Conservation (phyloP, 2,329 filamentous ascomycete genomes). For the Colletotrichum phormii region DNA sequence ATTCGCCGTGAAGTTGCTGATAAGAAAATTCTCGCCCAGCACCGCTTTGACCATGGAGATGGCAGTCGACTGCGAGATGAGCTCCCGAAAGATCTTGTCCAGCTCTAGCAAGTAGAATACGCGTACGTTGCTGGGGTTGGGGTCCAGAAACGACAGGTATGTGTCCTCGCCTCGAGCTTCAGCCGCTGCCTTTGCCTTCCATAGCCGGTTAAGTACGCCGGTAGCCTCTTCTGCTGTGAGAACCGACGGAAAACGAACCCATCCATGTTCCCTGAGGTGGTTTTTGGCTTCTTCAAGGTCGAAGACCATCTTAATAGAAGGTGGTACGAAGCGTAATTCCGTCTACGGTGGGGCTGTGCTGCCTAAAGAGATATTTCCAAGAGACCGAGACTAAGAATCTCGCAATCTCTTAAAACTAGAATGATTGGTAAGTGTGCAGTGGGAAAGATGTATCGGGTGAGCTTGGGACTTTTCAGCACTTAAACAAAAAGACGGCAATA, state of each 20-base stretch:
- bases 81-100: background rate
- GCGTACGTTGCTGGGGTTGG: background rate
- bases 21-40: background rate
- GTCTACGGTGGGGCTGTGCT: background rate
- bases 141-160: background rate
- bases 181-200: background rate
- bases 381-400: background rate
- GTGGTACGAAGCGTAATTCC: background rate
- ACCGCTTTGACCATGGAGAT: background rate
- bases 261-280: background rate
- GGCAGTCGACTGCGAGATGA: background rate
- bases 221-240: background rate
- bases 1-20: background rate
- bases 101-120: background rate
- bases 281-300: background rate
- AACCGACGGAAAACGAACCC: background rate
- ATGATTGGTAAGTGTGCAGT: background rate
- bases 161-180: background rate
- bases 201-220: background rate
- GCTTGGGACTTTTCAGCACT: accelerated
- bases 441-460: background rate
- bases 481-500: background rate
- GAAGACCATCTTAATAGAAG: background rate
- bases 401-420: background rate
- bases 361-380: background rate